Conservation (phyloP, 1,139 yeast species). For the Blastobotrys elegans region DNA sequence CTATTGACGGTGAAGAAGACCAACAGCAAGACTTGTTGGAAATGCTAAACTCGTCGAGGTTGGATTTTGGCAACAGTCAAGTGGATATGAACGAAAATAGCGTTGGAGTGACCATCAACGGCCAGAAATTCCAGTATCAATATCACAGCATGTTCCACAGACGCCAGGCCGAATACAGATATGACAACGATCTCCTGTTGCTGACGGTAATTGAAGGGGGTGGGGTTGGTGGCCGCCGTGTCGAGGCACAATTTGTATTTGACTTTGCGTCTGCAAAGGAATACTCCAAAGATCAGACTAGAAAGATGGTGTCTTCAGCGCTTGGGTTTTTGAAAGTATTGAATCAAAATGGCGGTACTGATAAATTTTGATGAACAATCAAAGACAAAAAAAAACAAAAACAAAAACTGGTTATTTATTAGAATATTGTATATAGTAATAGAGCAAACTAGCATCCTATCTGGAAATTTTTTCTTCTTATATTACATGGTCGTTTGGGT, state of each 20-base stretch:
- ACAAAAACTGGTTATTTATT: too few relatives aligned
- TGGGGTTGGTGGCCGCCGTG: slow-evolving; percentile 46
- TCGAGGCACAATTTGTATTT: slow-evolving; percentile 47
- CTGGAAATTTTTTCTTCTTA: too few relatives aligned
- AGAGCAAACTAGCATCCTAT: too few relatives aligned
- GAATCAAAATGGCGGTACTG: too few relatives aligned
- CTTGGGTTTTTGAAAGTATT: not conserved
- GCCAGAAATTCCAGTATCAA: slow-evolving; percentile 38
- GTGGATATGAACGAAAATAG: slow-evolving; percentile 38
- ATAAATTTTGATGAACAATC: slow-evolving; percentile 6
- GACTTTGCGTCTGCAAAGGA: slow-evolving; percentile 24
- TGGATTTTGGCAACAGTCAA: slow-evolving; percentile 41
- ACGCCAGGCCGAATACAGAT: slow-evolving; percentile 43
- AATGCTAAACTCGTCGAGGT: slow-evolving; percentile 39
- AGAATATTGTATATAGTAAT: too few relatives aligned
- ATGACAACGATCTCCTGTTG: slow-evolving; percentile 39
- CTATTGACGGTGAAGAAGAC: slow-evolving; percentile 31
- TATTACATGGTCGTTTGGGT: too few relatives aligned
- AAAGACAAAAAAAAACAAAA: too few relatives aligned
- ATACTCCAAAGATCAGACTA: not conserved
- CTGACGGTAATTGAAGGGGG: slow-evolving; percentile 54
- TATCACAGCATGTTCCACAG: slow-evolving; percentile 43
- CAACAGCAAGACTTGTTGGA: slow-evolving; percentile 27
- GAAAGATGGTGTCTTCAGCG: not conserved
- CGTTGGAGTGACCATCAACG: slow-evolving; percentile 40